phyloP scores from a whole-genome alignment of 371 early-diverging fungal genomes.

The Mortierella polycephala region DNA sequence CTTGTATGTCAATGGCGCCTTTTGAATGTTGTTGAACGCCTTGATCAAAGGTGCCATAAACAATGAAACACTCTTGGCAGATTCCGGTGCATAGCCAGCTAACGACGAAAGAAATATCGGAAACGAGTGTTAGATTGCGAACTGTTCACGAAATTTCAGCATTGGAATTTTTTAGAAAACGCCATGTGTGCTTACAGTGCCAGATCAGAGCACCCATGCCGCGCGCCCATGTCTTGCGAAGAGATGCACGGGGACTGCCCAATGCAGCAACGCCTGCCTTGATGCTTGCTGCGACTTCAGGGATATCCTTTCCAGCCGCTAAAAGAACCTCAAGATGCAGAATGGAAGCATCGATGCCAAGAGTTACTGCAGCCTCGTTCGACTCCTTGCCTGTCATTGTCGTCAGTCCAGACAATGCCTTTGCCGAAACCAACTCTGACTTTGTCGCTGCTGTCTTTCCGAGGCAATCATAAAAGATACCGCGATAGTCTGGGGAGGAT shows the following conservation, averaged over 20 bases:
- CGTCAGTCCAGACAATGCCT: conserved; percentile 69
- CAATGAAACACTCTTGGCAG: conserved; percentile 45
- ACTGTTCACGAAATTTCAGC: neutral
- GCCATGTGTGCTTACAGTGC: conserved; percentile 49
- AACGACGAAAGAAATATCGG: neutral
- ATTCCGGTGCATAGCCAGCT: conserved; percentile 34
- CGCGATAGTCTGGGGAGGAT: conserved; percentile 73
- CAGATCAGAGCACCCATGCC: conserved; percentile 62
- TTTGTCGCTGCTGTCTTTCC: conserved; percentile 60
- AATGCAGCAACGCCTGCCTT: conserved; percentile 67
- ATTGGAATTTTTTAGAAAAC: neutral
- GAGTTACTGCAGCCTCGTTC: conserved; percentile 74
- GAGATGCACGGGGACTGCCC: conserved; percentile 64
- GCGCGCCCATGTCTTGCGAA: conserved; percentile 69
- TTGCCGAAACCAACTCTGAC: conserved; percentile 68
- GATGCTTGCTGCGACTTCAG: conserved; percentile 57
- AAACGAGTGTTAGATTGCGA: conserved; percentile 18
- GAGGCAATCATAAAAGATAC: conserved; percentile 67
- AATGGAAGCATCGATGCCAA: conserved; percentile 73
- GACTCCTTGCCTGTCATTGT: conserved; percentile 81
- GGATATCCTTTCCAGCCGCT: conserved; percentile 60
- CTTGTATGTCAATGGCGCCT: conserved; percentile 71
- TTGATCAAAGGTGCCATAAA: conserved; percentile 66
- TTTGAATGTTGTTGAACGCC: conserved; percentile 70
- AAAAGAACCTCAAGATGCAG: conserved; percentile 69